These are phyloP conservation scores for Thermothielavioides terrestris DNA, from an alignment of 495 filamentous ascomycete species.

Conservation along the genomic window DNA sequence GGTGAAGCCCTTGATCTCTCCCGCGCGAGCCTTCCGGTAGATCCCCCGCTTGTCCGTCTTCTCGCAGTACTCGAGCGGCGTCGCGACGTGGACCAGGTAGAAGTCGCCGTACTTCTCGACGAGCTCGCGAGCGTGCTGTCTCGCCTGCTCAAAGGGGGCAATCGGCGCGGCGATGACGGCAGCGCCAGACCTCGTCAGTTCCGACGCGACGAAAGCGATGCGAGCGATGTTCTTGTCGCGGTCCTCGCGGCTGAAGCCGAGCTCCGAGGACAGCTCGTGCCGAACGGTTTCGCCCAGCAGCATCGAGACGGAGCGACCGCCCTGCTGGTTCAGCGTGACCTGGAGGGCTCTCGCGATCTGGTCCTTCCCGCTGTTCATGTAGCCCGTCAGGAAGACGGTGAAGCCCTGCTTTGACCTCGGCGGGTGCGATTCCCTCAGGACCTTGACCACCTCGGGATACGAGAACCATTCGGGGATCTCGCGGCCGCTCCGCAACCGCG, in stretches of 20 bases:
- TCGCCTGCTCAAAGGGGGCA: conserved; percentile 75
- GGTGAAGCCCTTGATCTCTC: conserved; percentile 97
- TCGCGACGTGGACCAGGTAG: conserved; percentile 92
- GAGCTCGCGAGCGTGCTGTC: conserved; percentile 68
- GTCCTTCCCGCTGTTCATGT: conserved; percentile 94
- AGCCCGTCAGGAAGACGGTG: conserved; percentile 96
- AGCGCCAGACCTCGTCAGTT: conserved; percentile 85
- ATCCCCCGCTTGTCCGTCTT: conserved; percentile 90
- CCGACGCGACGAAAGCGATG: conserved; percentile 91
- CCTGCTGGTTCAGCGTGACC: conserved; percentile 97
- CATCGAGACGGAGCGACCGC: conserved; percentile 86
- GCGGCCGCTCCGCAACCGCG: conserved; percentile 75
- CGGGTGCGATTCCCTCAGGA: conserved; percentile 90
- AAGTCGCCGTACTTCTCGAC: conserved; percentile 83
- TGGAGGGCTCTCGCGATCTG: conserved; percentile 91
- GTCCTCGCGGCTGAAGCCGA: conserved; percentile 90
- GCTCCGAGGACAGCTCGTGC: conserved; percentile 83
- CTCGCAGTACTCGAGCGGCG: conserved; percentile 84
- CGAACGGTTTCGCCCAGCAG: conserved; percentile 93
- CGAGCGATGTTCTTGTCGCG: conserved; percentile 92
- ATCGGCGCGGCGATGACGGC: conserved; percentile 98
- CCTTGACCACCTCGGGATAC: conserved; percentile 95
- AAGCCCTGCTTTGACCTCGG: conserved; percentile 85
- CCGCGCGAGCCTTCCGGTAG: conserved; percentile 72
- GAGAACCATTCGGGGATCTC: conserved; percentile 99